phyloP scores from a whole-genome alignment of 441 rosid species.

The Mallotus repandus region DNA sequence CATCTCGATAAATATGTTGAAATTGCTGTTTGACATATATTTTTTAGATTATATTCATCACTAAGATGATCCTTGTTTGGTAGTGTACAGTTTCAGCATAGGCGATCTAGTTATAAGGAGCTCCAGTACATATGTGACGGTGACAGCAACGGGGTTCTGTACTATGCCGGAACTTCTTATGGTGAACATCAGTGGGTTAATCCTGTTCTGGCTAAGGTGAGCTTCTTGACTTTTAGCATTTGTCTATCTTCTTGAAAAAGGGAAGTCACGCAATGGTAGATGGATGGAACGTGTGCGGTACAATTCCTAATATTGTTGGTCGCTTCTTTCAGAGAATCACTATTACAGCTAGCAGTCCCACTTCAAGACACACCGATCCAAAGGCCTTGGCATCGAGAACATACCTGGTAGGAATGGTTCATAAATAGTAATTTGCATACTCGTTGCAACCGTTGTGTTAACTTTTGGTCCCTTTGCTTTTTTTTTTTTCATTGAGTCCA shows the following conservation, averaged over 20 bases:
- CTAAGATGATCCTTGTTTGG: constrained; percentile 21
- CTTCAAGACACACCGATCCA: constrained; percentile 86
- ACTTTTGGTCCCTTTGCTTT: too few relatives aligned
- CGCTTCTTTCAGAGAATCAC: constrained; percentile 57
- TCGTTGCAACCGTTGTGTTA: background rate
- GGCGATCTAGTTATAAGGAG: constrained; percentile 92
- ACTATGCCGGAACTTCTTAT: constrained; percentile 86
- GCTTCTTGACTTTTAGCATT: constrained; percentile 11
- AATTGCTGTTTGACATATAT: background rate
- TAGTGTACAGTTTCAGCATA: constrained; percentile 67
- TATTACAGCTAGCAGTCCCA: constrained; percentile 82
- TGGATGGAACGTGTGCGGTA: constrained; percentile 1
- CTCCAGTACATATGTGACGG: constrained; percentile 97
- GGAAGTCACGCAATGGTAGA: background rate
- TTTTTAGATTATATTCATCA: background rate
- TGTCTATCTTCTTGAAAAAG: background rate
- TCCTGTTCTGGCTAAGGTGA: constrained; percentile 89
- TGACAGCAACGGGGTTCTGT: constrained; percentile 91
- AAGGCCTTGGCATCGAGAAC: constrained; percentile 83
- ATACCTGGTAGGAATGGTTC: constrained; percentile 57
- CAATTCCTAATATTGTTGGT: constrained; percentile 24
- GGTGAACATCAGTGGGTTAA: constrained; percentile 98
- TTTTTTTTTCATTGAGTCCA: too few relatives aligned
- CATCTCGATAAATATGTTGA: background rate
- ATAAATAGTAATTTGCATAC: background rate